These are phyloP conservation scores for Herpotrichia juniperi DNA, from an alignment of 2,329 filamentous ascomycete species.

Conservation along the genomic window DNA sequence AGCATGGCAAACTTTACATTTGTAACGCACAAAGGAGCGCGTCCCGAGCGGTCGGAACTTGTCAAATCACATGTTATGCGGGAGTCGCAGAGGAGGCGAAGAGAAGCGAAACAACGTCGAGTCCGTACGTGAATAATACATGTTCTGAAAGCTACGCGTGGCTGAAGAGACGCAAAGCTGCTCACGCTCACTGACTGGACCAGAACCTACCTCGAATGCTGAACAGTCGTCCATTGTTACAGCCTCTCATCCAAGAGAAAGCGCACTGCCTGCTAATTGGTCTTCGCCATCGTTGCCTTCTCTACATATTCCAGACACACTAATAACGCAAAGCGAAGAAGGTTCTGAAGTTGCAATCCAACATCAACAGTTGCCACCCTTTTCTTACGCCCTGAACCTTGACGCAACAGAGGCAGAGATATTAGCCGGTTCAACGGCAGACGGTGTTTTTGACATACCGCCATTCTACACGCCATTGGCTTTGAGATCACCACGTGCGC, in stretches of 20 bases:
- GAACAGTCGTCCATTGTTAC: background rate
- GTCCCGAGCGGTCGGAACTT: constrained; percentile 20
- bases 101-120: constrained; percentile 17
- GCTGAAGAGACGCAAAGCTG: background rate
- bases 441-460: background rate
- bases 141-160: background rate
- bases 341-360: too few species aligned
- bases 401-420: background rate
- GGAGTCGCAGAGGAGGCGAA: constrained; percentile 22
- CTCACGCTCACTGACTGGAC: background rate
- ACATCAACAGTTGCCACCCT: too few species aligned
- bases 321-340: too few species aligned
- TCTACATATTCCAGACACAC: too few species aligned
- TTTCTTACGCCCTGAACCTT: background rate
- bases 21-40: constrained; percentile 22
- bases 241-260: background rate
- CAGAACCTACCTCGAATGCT: background rate
- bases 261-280: background rate
- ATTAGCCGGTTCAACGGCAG: background rate
- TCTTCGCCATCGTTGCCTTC: background rate
- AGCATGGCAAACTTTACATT: constrained; percentile 21
- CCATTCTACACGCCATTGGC: background rate
- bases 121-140: constrained; percentile 16
- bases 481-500: background rate
- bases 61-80: constrained; percentile 28